Conservation (phyloP, 2,329 filamentous ascomycete species). For the Phialocephala subalpina region DNA sequence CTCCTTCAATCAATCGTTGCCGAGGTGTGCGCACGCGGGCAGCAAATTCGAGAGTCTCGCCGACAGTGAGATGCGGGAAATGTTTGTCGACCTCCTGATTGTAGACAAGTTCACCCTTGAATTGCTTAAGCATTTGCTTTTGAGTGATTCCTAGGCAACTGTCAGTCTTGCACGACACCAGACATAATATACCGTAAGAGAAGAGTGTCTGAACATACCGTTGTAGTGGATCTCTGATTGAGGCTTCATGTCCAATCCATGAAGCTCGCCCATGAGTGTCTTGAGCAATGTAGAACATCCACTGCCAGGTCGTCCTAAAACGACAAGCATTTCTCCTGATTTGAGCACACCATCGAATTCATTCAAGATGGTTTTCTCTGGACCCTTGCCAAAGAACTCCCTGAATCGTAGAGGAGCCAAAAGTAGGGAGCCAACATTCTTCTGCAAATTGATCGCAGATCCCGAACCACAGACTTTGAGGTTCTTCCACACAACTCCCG, state of each 20-base stretch:
- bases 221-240: constrained; percentile 67
- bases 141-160: constrained; percentile 57
- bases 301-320: constrained; percentile 71
- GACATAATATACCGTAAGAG: background rate
- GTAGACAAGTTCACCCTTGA: constrained; percentile 73
- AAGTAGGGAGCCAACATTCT: constrained; percentile 68
- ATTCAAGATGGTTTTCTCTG: constrained; percentile 66
- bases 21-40: constrained; percentile 73
- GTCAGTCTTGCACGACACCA: constrained; percentile 45
- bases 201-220: constrained; percentile 52
- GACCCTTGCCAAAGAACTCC: constrained; percentile 60
- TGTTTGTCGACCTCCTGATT: constrained; percentile 81
- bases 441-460: constrained; percentile 71
- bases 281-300: constrained; percentile 73
- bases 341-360: constrained; percentile 70
- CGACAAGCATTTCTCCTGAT: constrained; percentile 72
- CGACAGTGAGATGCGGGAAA: constrained; percentile 78
- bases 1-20: constrained; percentile 60
- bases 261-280: constrained; percentile 63
- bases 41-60: constrained; percentile 78
- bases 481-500: constrained; percentile 70
- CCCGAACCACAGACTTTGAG: constrained; percentile 73
- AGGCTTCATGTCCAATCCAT: constrained; percentile 62
- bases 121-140: constrained; percentile 63
- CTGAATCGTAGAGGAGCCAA: constrained; percentile 63